A percentile compares a stretch with the other conserved stretches of the same genome.
Evolutionary conservation across 768 basidiomycete species (phyloP).

Genomic region (Panus rudis): DNA sequence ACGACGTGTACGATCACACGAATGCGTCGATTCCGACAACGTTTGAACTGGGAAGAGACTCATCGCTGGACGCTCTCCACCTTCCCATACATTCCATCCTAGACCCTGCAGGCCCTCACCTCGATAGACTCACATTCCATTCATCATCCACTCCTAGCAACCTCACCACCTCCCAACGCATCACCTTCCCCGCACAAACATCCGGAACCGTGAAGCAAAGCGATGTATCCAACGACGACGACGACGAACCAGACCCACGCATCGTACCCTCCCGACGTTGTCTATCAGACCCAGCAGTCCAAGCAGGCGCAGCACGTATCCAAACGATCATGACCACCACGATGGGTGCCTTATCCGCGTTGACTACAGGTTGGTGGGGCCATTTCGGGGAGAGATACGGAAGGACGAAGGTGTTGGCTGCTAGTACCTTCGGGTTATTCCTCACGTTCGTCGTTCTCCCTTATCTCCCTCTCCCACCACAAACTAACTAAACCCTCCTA

Average conservation of each 20-base stretch:
- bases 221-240: conserved; percentile 21
- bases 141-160: background rate
- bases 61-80: conserved; percentile 4
- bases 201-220: too few species aligned
- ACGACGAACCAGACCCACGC: conserved; percentile 33
- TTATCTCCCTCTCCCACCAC: conserved; percentile 24
- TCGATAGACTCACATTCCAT: conserved; percentile 9
- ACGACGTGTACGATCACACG: conserved; percentile 33
- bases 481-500: conserved; percentile 1
- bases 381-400: conserved; percentile 70
- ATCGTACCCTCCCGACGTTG: conserved; percentile 32
- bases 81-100: conserved; percentile 1
- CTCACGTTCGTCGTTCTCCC: conserved; percentile 52
- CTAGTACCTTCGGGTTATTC: conserved; percentile 62
- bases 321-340: conserved; percentile 71
- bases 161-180: background rate
- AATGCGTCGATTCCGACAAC: background rate
- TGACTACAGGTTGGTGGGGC: conserved; percentile 87
- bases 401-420: conserved; percentile 64
- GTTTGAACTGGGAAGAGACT: too few species aligned
- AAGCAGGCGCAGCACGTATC: conserved; percentile 63
- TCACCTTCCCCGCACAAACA: conserved; percentile 5
- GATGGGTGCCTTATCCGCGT: conserved; percentile 72
- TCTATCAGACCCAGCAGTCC: conserved; percentile 47
- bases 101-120: conserved; percentile 8